phyloP scores from a whole-genome alignment of 192 early-diverging fungal genomes.

The Mortierella hygrophila region DNA sequence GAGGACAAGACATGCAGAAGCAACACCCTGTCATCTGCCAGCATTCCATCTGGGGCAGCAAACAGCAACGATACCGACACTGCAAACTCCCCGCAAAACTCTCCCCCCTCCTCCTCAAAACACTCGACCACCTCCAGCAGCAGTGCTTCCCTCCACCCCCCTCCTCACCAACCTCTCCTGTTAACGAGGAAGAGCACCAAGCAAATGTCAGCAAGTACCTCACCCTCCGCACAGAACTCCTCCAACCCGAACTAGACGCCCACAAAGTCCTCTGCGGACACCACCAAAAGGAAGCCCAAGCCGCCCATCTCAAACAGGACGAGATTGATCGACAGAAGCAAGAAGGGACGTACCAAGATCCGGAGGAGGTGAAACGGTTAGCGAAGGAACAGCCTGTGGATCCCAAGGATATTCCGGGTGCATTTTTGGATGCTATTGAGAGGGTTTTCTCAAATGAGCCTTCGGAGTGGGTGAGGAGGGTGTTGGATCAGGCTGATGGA shows the following conservation, averaged over 20 bases:
- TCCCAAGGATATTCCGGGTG: conserved; percentile 45
- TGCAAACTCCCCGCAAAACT: conserved; percentile 49
- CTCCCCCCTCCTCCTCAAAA: not conserved
- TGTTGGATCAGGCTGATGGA: conserved; percentile 34
- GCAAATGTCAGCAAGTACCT: not conserved
- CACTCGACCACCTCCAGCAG: conserved; percentile 28
- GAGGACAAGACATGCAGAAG: conserved; percentile 2
- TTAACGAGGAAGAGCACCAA: conserved; percentile 7
- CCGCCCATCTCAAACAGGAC: conserved; percentile 18
- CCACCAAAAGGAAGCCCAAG: conserved; percentile 35
- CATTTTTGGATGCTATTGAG: conserved; percentile 21
- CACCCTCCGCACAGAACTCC: conserved; percentile 8
- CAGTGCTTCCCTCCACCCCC: not conserved
- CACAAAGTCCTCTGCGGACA: conserved; percentile 38
- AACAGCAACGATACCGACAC: conserved; percentile 47
- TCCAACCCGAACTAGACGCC: conserved; percentile 23
- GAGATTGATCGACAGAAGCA: conserved; percentile 28
- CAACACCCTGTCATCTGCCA: conserved; percentile 47
- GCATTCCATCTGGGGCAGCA: conserved; percentile 45
- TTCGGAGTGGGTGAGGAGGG: conserved; percentile 9
- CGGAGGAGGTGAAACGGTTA: conserved; percentile 26
- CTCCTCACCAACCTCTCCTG: not conserved
- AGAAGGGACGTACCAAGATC: conserved; percentile 27
- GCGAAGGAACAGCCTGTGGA: conserved; percentile 41
- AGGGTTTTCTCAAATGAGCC: conserved; percentile 25